These are phyloP conservation scores for Saccharomyces eubayanus DNA, from an alignment of 805 yeast genomes.

Conservation along the genomic window DNA sequence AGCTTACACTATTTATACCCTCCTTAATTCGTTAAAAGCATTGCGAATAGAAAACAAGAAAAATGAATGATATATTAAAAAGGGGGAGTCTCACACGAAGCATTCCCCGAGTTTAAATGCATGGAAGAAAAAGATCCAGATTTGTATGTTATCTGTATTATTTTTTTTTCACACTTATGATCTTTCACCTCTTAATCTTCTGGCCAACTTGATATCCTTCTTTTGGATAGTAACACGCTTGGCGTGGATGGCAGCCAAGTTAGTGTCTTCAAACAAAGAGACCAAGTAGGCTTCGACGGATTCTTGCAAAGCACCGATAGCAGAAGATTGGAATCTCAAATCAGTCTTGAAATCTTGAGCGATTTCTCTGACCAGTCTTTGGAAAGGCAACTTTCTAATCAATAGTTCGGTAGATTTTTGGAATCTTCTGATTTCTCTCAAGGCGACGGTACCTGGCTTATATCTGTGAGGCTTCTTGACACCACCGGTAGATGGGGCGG, in stretches of 20 bases:
- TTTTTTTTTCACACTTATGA: slow-evolving; percentile 36
- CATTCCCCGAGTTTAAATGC: neutral
- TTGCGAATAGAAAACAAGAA: neutral
- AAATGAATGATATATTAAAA: neutral
- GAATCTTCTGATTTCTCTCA: slow-evolving; percentile 94
- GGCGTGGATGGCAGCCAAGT: slow-evolving; percentile 97
- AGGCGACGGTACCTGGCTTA: slow-evolving; percentile 94
- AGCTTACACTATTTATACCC: neutral
- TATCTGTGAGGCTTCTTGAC: slow-evolving; percentile 92
- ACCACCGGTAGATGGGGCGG: slow-evolving; percentile 88
- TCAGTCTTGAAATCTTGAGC: slow-evolving; percentile 90
- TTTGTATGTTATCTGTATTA: no score
- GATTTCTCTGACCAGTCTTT: slow-evolving; percentile 90
- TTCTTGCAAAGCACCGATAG: slow-evolving; percentile 95
- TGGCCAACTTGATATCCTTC: slow-evolving; percentile 95
- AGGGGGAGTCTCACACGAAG: neutral
- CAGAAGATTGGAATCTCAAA: slow-evolving; percentile 93
- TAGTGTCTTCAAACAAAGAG: slow-evolving; percentile 92
- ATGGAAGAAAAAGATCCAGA: neutral
- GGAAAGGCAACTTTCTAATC: slow-evolving; percentile 94
- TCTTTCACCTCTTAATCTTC: slow-evolving; percentile 97
- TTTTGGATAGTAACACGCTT: slow-evolving; percentile 98
- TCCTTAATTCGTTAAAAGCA: neutral
- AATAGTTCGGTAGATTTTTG: slow-evolving; percentile 91
- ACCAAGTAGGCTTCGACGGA: slow-evolving; percentile 97